Evolutionary conservation across 2,329 filamentous ascomycete genomes (phyloP).

Genomic region (Colletotrichum sp.): DNA sequence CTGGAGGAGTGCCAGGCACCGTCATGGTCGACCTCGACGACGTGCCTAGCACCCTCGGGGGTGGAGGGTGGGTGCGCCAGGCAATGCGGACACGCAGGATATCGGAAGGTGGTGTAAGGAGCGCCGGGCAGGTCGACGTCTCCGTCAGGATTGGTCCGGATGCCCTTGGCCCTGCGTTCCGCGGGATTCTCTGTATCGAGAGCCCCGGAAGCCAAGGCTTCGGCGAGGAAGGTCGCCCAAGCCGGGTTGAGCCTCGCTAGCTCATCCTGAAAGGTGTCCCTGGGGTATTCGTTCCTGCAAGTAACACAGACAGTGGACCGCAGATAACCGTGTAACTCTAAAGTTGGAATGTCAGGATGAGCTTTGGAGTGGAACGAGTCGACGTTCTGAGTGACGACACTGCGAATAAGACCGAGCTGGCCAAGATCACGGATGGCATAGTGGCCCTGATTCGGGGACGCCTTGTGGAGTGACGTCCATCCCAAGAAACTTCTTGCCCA

Average conservation of each 20-base stretch:
- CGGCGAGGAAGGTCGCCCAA: conserved; percentile 79
- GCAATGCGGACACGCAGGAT: conserved; percentile 87
- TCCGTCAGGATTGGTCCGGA: conserved; percentile 91
- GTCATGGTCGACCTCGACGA: conserved; percentile 75
- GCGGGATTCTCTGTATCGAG: conserved; percentile 78
- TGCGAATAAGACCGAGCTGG: conserved; percentile 72
- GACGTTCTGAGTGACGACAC: conserved; percentile 93
- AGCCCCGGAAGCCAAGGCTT: conserved; percentile 76
- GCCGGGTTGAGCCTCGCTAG: conserved; percentile 82
- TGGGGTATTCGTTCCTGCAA: conserved; percentile 74
- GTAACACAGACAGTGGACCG: conserved; percentile 80
- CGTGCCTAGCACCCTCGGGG: conserved; percentile 57
- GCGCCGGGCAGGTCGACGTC: conserved; percentile 90
- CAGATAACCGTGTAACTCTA: conserved; percentile 92
- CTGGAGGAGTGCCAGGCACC: conserved; percentile 76
- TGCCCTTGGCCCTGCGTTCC: conserved; percentile 69
- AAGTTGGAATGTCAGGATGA: conserved; percentile 75
- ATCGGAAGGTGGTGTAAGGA: conserved; percentile 88
- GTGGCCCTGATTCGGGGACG: conserved; percentile 82
- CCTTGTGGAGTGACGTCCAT: conserved; percentile 81
- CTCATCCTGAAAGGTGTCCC: conserved; percentile 76
- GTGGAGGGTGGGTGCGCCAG: conserved; percentile 65
- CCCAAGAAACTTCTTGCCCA: conserved; percentile 96
- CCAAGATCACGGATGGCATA: conserved; percentile 76
- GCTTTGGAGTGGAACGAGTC: conserved; percentile 88